Evolutionary conservation across 2,329 filamentous ascomycete genomes (phyloP).

Genomic region (Fusarium equiseti): DNA sequence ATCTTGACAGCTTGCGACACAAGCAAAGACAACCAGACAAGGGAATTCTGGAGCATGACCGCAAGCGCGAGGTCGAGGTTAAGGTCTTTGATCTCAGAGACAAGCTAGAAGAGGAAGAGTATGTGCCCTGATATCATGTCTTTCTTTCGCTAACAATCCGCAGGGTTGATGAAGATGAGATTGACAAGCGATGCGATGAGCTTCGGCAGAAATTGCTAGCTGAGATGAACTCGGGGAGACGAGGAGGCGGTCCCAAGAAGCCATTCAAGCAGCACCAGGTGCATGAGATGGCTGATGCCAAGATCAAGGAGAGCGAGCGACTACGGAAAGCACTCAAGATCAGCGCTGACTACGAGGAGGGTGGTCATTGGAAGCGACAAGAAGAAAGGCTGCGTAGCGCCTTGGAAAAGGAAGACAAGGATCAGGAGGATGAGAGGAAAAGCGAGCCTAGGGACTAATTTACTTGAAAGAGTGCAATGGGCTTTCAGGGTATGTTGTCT

Average conservation of each 20-base stretch:
- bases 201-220: constrained; percentile 57
- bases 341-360: constrained; percentile 85
- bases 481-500: not conserved
- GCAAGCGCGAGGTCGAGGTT: constrained; percentile 90
- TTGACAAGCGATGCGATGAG: constrained; percentile 72
- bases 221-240: constrained; percentile 53
- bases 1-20: constrained; percentile 77
- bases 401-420: constrained; percentile 55
- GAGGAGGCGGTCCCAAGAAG: constrained; percentile 52
- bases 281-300: constrained; percentile 94
- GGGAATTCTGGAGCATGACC: constrained; percentile 93
- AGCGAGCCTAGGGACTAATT: constrained; percentile 39
- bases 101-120: constrained; percentile 91
- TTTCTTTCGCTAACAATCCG: constrained; percentile 14
- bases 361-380: constrained; percentile 85
- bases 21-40: constrained; percentile 87
- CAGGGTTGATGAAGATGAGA: constrained; percentile 88
- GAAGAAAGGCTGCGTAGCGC: constrained; percentile 73
- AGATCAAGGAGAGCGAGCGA: constrained; percentile 94
- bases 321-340: constrained; percentile 89
- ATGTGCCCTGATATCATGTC: constrained; percentile 46
- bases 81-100: constrained; percentile 93
- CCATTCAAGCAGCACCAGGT: constrained; percentile 92
- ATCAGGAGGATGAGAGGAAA: constrained; percentile 55
- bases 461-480: not conserved